Evolutionary conservation across 2,329 filamentous ascomycete species (phyloP).

Genomic region (Xylaria hypoxylon): DNA sequence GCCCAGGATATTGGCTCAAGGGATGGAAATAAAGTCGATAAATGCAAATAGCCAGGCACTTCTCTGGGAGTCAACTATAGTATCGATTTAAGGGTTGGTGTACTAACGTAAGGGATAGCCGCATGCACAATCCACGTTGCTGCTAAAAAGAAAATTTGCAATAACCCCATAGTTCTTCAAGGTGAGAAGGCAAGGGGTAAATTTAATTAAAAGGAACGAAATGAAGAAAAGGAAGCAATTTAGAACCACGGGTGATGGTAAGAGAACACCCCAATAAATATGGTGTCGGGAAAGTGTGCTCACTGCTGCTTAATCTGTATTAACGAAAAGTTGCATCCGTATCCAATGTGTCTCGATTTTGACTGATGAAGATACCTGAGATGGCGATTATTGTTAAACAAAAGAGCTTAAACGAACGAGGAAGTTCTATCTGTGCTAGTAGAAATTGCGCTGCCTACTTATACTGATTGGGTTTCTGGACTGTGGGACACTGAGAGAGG

Average conservation of each 20-base stretch:
- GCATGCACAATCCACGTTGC: neutral
- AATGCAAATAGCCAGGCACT: constrained; percentile 8
- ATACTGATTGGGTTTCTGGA: neutral
- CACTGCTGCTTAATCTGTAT: neutral
- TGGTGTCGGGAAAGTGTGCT: neutral
- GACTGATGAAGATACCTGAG: neutral
- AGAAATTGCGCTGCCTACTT: neutral
- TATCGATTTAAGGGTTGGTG: neutral
- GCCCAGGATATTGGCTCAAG: constrained; percentile 16
- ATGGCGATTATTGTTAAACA: too few species aligned
- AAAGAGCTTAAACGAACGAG: too few species aligned
- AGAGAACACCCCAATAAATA: neutral
- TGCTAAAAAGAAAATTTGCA: neutral
- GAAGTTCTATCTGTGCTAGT: too few species aligned
- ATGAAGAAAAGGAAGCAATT: too few species aligned
- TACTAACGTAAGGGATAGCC: constrained; percentile 8
- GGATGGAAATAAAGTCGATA: constrained; percentile 20
- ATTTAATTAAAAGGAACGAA: neutral
- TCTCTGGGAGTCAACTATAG: neutral
- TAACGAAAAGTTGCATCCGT: neutral
- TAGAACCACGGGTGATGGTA: neutral
- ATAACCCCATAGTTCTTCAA: constrained; percentile 4
- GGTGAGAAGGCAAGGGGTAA: neutral
- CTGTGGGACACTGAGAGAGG: neutral
- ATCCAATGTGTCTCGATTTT: neutral